phyloP scores from a whole-genome alignment of 805 yeast species.

The Saturnispora halmiae region DNA sequence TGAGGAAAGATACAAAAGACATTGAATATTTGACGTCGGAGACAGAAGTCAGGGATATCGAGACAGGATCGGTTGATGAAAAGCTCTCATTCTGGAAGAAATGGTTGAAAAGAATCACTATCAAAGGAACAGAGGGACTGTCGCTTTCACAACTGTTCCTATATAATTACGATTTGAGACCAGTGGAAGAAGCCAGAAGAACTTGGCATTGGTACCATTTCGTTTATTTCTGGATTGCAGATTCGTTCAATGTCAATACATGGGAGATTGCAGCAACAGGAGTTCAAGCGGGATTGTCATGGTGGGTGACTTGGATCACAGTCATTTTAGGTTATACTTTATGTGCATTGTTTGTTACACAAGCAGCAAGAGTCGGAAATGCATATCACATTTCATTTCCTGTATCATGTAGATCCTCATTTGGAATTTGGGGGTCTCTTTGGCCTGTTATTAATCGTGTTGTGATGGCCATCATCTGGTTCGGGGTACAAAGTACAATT shows the following conservation, averaged over 20 bases:
- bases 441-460: constrained; percentile 89
- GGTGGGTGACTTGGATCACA: constrained; percentile 90
- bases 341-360: constrained; percentile 58
- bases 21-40: neutral
- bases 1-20: too few species aligned
- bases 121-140: constrained; percentile 28
- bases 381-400: constrained; percentile 81
- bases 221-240: constrained; percentile 80
- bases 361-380: constrained; percentile 73
- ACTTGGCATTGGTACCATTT: constrained; percentile 83
- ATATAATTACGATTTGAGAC: constrained; percentile 66
- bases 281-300: constrained; percentile 61
- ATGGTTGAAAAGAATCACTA: constrained; percentile 16
- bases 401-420: constrained; percentile 68
- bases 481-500: constrained; percentile 75
- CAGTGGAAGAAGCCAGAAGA: constrained; percentile 65
- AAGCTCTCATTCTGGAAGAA: neutral
- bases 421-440: constrained; percentile 77
- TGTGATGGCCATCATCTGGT: constrained; percentile 74
- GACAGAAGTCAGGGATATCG: neutral
- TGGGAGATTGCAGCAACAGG: constrained; percentile 91
- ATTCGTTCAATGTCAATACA: constrained; percentile 80
- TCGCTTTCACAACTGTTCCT: constrained; percentile 56
- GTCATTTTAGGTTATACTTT: constrained; percentile 78
- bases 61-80: neutral